These are phyloP conservation scores for Colletotrichum filicis DNA, from an alignment of 2,329 filamentous ascomycete genomes.

Conservation along the genomic window DNA sequence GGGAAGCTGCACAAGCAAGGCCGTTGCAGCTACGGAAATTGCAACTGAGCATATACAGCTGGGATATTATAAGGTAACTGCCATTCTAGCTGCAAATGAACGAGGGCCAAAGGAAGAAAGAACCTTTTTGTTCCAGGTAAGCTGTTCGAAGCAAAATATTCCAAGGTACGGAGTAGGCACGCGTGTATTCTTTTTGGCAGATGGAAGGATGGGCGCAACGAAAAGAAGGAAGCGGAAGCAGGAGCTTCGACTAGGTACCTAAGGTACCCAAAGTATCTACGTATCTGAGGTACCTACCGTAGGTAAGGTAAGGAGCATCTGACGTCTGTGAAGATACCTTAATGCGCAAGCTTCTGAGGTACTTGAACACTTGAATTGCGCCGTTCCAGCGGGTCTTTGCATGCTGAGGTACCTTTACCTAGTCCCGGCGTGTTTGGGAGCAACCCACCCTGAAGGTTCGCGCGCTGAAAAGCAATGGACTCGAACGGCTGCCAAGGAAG, in stretches of 20 bases:
- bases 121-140: not conserved
- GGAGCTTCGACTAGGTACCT: not conserved
- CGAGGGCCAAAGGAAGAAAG: not conserved
- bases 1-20: slow-evolving; percentile 20
- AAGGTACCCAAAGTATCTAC: not conserved
- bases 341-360: too few species aligned
- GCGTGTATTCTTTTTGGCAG: not conserved
- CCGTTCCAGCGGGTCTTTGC: not conserved
- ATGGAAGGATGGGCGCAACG: not conserved
- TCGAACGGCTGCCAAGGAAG: not conserved
- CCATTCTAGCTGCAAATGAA: not conserved
- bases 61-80: not conserved
- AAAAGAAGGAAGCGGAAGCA: not conserved
- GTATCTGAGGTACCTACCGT: too few species aligned
- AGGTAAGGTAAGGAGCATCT: not conserved
- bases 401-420: not conserved
- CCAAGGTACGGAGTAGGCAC: not conserved
- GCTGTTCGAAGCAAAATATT: not conserved
- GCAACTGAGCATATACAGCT: slow-evolving; percentile 6
- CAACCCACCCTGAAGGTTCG: not conserved
- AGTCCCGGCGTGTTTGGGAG: not conserved
- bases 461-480: not conserved
- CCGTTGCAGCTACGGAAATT: slow-evolving; percentile 22
- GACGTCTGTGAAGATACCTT: not conserved
- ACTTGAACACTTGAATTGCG: not conserved